Percentiles rank a stretch among this genome's conserved stretches.
Conservation (phyloP, 2,329 filamentous ascomycete genomes). For the Camillea tinctor region DNA sequence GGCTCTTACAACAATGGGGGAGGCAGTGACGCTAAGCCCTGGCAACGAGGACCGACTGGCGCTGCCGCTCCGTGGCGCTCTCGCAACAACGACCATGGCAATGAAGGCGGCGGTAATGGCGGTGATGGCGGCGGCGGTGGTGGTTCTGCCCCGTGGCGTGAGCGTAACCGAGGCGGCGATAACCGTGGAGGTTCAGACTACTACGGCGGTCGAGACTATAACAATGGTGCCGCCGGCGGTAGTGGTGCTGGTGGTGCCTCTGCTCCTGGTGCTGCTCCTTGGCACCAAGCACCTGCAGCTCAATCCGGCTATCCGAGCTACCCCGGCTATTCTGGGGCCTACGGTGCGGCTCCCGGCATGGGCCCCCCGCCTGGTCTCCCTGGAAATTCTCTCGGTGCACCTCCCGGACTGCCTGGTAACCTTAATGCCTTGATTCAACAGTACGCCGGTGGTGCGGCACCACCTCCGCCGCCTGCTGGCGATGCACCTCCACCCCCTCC, state of each 20-base stretch:
- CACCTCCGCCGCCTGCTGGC: constrained; percentile 59
- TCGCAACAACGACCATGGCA: constrained; percentile 52
- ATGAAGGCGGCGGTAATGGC: constrained; percentile 39
- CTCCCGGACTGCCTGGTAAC: constrained; percentile 54
- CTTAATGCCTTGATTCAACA: constrained; percentile 67
- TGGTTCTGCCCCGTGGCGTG: constrained; percentile 61
- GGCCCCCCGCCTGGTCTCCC: constrained; percentile 45
- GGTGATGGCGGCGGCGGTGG: constrained; percentile 42
- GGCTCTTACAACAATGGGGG: constrained; percentile 56
- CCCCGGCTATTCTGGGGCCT: constrained; percentile 44
- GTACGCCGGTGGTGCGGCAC: constrained; percentile 51
- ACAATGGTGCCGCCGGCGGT: constrained; percentile 41
- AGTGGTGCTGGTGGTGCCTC: constrained; percentile 32
- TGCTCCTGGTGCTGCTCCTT: constrained; percentile 49
- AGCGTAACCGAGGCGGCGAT: constrained; percentile 51
- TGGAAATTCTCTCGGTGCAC: constrained; percentile 50
- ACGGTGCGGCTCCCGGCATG: constrained; percentile 54
- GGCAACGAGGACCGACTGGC: constrained; percentile 83
- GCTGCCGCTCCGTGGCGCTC: constrained; percentile 78
- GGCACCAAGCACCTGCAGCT: constrained; percentile 57
- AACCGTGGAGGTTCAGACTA: constrained; percentile 27
- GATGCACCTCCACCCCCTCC: constrained; percentile 60
- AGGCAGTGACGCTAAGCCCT: constrained; percentile 69
- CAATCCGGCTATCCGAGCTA: constrained; percentile 59
- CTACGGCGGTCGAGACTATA: constrained; percentile 39